These are phyloP conservation scores for Crithidia sp. DNA, from an alignment of 208 protist genomes.

Conservation along the genomic window DNA sequence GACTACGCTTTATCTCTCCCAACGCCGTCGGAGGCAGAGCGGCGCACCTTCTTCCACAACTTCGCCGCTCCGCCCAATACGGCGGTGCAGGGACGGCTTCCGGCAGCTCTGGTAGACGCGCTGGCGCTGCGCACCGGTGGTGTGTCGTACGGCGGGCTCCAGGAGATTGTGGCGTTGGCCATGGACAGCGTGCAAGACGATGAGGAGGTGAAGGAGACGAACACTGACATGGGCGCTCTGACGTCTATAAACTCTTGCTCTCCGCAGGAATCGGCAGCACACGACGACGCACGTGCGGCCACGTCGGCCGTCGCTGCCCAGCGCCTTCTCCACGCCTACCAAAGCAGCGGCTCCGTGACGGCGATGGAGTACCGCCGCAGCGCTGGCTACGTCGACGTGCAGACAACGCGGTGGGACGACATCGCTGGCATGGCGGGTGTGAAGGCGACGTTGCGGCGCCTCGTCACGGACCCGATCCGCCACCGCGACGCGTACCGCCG, in stretches of 20 bases:
- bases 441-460: constrained; percentile 55
- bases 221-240: neutral
- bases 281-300: neutral
- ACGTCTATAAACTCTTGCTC: neutral
- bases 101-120: constrained; percentile 29
- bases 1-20: constrained; percentile 48
- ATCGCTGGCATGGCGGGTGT: constrained; percentile 75
- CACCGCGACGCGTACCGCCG: constrained; percentile 26
- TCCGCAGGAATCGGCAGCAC: neutral
- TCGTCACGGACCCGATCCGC: constrained; percentile 54
- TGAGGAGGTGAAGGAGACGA: neutral
- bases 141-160: constrained; percentile 66
- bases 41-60: constrained; percentile 48
- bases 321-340: constrained; percentile 46
- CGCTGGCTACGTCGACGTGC: constrained; percentile 80
- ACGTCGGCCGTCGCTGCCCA: constrained; percentile 33
- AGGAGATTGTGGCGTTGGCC: constrained; percentile 37
- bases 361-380: constrained; percentile 53
- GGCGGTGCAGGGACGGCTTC: neutral
- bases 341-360: constrained; percentile 45
- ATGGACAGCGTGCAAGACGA: neutral
- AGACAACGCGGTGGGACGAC: constrained; percentile 67
- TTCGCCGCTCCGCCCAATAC: neutral
- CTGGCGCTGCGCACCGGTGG: constrained; percentile 72
- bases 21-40: constrained; percentile 64